These are phyloP conservation scores for Penicillium brasilianum DNA, from an alignment of 2,329 filamentous ascomycete genomes.

Conservation along the genomic window DNA sequence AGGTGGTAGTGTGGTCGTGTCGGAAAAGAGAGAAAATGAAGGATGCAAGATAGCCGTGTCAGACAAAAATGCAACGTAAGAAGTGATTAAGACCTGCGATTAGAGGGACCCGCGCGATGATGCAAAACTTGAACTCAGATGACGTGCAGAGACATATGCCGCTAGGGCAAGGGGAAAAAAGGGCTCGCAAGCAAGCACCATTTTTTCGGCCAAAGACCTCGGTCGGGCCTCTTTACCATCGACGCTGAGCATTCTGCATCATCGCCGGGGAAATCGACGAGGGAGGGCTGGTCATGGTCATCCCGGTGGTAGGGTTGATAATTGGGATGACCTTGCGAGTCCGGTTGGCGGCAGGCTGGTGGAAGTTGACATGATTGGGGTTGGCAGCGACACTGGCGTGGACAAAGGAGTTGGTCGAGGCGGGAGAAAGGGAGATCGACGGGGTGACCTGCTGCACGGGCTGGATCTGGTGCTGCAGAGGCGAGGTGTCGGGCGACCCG, in stretches of 20 bases:
- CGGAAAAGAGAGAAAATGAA: slow-evolving; percentile 27
- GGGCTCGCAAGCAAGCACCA: slow-evolving; percentile 22
- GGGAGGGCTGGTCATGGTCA: slow-evolving; percentile 85
- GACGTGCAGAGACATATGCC: slow-evolving; percentile 41
- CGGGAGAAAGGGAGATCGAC: slow-evolving; percentile 71
- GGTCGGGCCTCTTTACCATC: slow-evolving; percentile 42
- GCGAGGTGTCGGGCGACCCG: slow-evolving; percentile 89
- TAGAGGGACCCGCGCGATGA: slow-evolving; percentile 42
- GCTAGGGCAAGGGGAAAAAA: slow-evolving; percentile 34
- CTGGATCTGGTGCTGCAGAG: slow-evolving; percentile 80
- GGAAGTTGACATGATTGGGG: slow-evolving; percentile 76
- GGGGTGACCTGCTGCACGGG: slow-evolving; percentile 76
- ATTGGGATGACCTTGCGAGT: slow-evolving; percentile 96
- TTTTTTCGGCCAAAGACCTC: slow-evolving; percentile 27
- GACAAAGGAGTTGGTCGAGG: slow-evolving; percentile 61
- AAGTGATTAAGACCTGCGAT: slow-evolving; percentile 44
- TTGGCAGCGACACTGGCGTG: slow-evolving; percentile 70
- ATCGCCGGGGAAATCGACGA: slow-evolving; percentile 70
- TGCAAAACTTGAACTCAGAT: slow-evolving; percentile 39
- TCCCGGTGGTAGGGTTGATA: slow-evolving; percentile 91
- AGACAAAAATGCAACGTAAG: slow-evolving; percentile 34
- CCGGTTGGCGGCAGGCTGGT: slow-evolving; percentile 88
- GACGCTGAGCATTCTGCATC: slow-evolving; percentile 59
- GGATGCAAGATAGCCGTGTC: slow-evolving; percentile 34
- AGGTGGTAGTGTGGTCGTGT: slow-evolving; percentile 16